Evolutionary conservation across 2,329 filamentous ascomycete genomes (phyloP).

Genomic region (Cladosporium phlei): DNA sequence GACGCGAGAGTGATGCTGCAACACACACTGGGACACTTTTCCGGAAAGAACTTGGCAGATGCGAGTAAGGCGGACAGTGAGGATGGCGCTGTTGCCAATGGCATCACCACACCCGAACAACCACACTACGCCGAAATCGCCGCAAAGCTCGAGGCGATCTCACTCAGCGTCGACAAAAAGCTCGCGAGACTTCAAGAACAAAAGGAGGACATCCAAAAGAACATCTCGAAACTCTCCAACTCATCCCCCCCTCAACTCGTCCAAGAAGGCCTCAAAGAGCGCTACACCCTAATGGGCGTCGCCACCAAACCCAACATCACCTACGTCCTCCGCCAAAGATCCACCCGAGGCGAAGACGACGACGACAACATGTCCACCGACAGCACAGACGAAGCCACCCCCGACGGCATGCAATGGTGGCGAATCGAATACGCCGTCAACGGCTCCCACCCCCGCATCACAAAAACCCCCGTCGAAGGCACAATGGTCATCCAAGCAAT

Average conservation of each 20-base stretch:
- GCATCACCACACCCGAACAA: constrained; percentile 15
- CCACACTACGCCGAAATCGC: constrained; percentile 26
- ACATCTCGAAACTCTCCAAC: constrained; percentile 27
- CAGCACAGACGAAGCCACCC: constrained; percentile 32
- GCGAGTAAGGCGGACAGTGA: constrained; percentile 15
- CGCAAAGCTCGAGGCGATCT: constrained; percentile 33
- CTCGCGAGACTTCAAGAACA: constrained; percentile 25
- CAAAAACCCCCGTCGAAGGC: constrained; percentile 33
- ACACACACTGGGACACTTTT: constrained; percentile 30
- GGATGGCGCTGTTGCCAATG: constrained; percentile 19
- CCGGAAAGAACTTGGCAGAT: constrained; percentile 22
- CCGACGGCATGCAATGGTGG: constrained; percentile 50
- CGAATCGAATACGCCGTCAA: constrained; percentile 47
- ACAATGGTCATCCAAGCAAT: constrained; percentile 49
- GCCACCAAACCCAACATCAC: constrained; percentile 54
- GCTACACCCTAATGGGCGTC: constrained; percentile 55
- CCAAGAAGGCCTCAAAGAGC: constrained; percentile 36
- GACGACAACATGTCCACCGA: constrained; percentile 17
- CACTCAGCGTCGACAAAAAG: constrained; percentile 29
- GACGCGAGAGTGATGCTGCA: constrained; percentile 36
- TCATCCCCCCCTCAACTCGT: constrained; percentile 19
- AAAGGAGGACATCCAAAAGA: constrained; percentile 29
- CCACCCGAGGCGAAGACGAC: constrained; percentile 17
- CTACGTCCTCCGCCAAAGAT: constrained; percentile 47
- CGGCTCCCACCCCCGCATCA: constrained; percentile 37